phyloP scores from a whole-genome alignment of 2,329 filamentous ascomycete genomes.

The Byssochlamys sp. region DNA sequence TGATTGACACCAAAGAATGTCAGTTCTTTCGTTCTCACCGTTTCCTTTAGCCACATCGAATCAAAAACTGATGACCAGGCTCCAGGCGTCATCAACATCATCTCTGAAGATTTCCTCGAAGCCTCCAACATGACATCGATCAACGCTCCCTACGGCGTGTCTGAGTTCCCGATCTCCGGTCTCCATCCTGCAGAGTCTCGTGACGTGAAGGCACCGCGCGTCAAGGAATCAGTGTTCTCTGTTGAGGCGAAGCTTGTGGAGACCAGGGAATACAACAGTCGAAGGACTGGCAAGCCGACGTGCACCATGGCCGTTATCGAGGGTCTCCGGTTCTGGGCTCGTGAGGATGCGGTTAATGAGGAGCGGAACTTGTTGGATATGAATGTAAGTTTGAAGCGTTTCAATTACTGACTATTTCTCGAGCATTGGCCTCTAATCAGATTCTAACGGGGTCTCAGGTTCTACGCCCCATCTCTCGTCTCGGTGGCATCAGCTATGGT shows the following conservation, averaged over 20 bases:
- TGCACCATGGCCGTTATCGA: constrained; percentile 64
- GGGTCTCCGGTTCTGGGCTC: constrained; percentile 70
- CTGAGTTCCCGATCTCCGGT: constrained; percentile 67
- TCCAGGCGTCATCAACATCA: constrained; percentile 62
- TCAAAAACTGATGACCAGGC: neutral
- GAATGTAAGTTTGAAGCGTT: constrained; percentile 19
- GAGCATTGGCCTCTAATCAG: neutral
- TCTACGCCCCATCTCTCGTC: constrained; percentile 58
- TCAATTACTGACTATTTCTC: neutral
- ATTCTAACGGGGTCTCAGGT: constrained; percentile 29
- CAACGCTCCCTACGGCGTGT: constrained; percentile 62
- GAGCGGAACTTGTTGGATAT: constrained; percentile 62
- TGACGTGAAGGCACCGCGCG: constrained; percentile 57
- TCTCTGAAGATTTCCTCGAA: constrained; percentile 71
- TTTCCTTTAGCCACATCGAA: too few relatives aligned
- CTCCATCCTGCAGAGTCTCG: constrained; percentile 55
- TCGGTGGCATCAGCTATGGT: constrained; percentile 75
- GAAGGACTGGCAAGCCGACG: constrained; percentile 59
- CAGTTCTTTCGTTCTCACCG: neutral
- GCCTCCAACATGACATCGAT: constrained; percentile 67
- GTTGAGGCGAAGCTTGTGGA: constrained; percentile 67
- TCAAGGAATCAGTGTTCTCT: constrained; percentile 67
- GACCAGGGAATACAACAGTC: constrained; percentile 61
- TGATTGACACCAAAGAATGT: constrained; percentile 57
- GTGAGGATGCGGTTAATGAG: constrained; percentile 72